These are phyloP conservation scores for Tuber aestivum DNA, from an alignment of 495 filamentous ascomycete genomes.

Conservation along the genomic window DNA sequence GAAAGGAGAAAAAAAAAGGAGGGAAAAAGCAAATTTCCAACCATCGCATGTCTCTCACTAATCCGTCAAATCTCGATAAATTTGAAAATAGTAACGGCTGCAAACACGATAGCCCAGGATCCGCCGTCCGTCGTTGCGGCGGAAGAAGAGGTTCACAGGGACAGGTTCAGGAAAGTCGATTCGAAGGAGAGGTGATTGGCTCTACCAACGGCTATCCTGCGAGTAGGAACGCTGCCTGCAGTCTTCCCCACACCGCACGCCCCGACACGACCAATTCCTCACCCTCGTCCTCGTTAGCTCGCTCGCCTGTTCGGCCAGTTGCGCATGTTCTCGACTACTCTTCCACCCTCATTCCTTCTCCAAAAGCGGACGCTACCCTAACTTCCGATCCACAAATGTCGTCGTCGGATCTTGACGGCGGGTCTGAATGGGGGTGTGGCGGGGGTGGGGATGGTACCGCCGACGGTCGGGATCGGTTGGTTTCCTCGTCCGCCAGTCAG, in stretches of 20 bases:
- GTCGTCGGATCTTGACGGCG: conserved; percentile 19
- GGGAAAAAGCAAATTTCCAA: background rate
- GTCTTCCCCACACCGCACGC: background rate
- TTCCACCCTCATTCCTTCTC: conserved; percentile 17
- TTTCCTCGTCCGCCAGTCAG: conserved; percentile 26
- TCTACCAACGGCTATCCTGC: conserved; percentile 16
- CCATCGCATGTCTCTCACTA: conserved; percentile 25
- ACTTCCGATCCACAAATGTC: conserved; percentile 22
- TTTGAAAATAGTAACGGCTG: conserved; percentile 19
- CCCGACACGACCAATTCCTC: background rate
- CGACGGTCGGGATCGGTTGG: conserved; percentile 17
- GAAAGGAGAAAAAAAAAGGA: background rate
- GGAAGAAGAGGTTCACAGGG: conserved; percentile 14
- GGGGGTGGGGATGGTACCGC: conserved; percentile 14
- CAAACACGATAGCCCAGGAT: conserved; percentile 27
- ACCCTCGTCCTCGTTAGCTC: background rate
- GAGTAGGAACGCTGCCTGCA: conserved; percentile 9
- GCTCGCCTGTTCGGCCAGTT: conserved; percentile 3
- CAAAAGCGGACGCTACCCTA: conserved; percentile 15
- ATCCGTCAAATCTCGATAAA: conserved; percentile 22
- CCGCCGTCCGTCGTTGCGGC: conserved; percentile 17
- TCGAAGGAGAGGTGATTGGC: conserved; percentile 25
- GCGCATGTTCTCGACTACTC: background rate
- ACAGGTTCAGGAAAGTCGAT: conserved; percentile 29
- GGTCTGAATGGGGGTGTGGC: conserved; percentile 24